Evolutionary conservation across 345 rosid species (phyloP), one percentile per base, ranked within the genome.

Genomic region (Brassica juncea): DNA sequence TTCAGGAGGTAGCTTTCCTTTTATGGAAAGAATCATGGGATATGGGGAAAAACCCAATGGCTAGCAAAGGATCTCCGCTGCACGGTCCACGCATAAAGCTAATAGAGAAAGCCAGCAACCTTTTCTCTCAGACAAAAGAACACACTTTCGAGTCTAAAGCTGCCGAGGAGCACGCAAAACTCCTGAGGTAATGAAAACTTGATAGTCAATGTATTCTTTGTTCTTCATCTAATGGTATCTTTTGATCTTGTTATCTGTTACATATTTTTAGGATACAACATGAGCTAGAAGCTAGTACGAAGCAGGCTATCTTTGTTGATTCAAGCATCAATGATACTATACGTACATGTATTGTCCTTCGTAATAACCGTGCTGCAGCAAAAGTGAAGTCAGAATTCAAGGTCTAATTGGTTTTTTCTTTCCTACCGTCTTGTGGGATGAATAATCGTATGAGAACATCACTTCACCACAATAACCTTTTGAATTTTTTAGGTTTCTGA

Each of bases 1-100:
- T 75, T 25, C 73, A 95, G 99, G 98, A 93, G 66, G 99, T 95
- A 75, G 98, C 93, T 77, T 89, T 88, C 81, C 96, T 95, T 82
- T 74, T 95, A 28, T 95, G 99, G 99, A 95, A 88, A 82, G 98
- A 95, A 75, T 95, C 98, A 61, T 95, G 96, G 98, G 97, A 89
- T 77, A 74, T 89, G 52, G 97, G 92, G 63, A 91, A 87, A 79
- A 95, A 89, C 82, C 96, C 99, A 58, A 91, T 95, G 98, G 97
- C 96, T 73, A 95, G 97, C 83, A 95, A 86, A 84, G 99, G 99
- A 77, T 91, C 98, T 77, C 88, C 98, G 7, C 85, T 94, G 55
- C 98, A 94, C 57, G 96, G 96, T 64, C 99, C 99, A n/a, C 99
- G 99, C 37, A 90, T 93, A 81, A 95, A 93, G 79, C 87, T 87